A percentile compares a stretch with the other conserved stretches of the same genome.
Evolutionary conservation across 345 rosid species (phyloP).

Genomic region (Heritiera fomes): DNA sequence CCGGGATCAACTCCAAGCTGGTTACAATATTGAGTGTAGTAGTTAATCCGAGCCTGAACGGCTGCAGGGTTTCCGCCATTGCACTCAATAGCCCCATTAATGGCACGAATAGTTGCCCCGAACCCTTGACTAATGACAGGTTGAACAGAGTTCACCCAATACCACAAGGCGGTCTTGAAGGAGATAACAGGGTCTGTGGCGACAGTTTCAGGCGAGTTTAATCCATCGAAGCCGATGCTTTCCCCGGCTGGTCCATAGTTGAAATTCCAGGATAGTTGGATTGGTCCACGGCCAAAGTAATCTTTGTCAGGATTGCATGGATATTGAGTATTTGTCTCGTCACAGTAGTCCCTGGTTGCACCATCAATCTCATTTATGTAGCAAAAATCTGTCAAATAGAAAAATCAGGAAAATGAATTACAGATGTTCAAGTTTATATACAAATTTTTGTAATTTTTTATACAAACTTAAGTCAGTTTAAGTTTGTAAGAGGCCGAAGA

Average conservation of each 20-base stretch:
- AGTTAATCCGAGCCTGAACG: slow-evolving; percentile 45
- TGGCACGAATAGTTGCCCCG: slow-evolving; percentile 67
- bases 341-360: slow-evolving; percentile 45
- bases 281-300: slow-evolving; percentile 66
- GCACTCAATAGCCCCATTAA: slow-evolving; percentile 59
- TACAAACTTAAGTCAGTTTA: not conserved
- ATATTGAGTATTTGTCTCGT: slow-evolving; percentile 39
- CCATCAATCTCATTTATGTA: slow-evolving; percentile 57
- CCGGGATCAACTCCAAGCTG: slow-evolving; percentile 56
- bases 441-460: too few species aligned
- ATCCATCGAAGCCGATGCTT: slow-evolving; percentile 50
- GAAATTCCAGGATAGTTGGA: slow-evolving; percentile 66
- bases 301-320: slow-evolving; percentile 55
- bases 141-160: slow-evolving; percentile 57
- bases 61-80: slow-evolving; percentile 43
- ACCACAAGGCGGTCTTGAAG: slow-evolving; percentile 74
- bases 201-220: slow-evolving; percentile 60
- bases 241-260: slow-evolving; percentile 68
- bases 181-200: slow-evolving; percentile 52
- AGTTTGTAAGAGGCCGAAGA: not conserved
- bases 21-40: slow-evolving; percentile 52
- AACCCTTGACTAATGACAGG: slow-evolving; percentile 59
- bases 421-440: too few species aligned
- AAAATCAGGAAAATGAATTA: not conserved
- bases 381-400: slow-evolving; percentile 46